phyloP scores from a whole-genome alignment of 2,329 filamentous ascomycete species.

The Annulohypoxylon truncatum region DNA sequence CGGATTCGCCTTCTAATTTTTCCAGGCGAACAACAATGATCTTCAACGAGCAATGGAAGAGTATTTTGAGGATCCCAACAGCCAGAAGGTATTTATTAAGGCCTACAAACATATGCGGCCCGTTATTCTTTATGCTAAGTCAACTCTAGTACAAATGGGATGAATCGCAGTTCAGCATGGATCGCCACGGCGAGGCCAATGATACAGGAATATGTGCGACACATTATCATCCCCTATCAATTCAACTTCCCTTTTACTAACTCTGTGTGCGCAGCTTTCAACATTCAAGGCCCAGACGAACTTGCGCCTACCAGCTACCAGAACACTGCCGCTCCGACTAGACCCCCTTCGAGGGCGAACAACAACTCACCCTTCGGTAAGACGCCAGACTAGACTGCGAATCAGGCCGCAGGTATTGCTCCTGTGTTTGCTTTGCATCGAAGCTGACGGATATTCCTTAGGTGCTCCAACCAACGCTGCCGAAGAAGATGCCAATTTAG shows the following conservation, averaged over 20 bases:
- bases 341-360: conserved; percentile 71
- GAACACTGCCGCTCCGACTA: conserved; percentile 64
- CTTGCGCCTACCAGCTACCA: conserved; percentile 56
- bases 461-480: conserved; percentile 53
- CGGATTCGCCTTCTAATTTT: not conserved
- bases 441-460: conserved; percentile 49
- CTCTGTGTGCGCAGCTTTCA: conserved; percentile 58
- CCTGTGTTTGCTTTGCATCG: conserved; percentile 25
- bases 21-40: conserved; percentile 59
- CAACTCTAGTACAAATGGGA: conserved; percentile 64
- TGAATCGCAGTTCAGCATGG: conserved; percentile 63
- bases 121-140: conserved; percentile 18
- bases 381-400: conserved; percentile 61
- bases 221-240: not conserved
- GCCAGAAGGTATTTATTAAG: conserved; percentile 52
- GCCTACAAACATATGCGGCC: not conserved
- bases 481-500: conserved; percentile 67
- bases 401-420: conserved; percentile 56
- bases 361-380: conserved; percentile 67
- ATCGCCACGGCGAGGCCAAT: conserved; percentile 62
- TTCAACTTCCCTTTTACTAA: conserved; percentile 19
- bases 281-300: conserved; percentile 65
- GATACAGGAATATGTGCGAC: conserved; percentile 59
- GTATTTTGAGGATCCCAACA: conserved; percentile 61
- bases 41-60: conserved; percentile 62